Evolutionary conservation across 2,329 filamentous ascomycete species (phyloP), one percentile per base, ranked within the genome.

Genomic region (Lanzia echinophila): DNA sequence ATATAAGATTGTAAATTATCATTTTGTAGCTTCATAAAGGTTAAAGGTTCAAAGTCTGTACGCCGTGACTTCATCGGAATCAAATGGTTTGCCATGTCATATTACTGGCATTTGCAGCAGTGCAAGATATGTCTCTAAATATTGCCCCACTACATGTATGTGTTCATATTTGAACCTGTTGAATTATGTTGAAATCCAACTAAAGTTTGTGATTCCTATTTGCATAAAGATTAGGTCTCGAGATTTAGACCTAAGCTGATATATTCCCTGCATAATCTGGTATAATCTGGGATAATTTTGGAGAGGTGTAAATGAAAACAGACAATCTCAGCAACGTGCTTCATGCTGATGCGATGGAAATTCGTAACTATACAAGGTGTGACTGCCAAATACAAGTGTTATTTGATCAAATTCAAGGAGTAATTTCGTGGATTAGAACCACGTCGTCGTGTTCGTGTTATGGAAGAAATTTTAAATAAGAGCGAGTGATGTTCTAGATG

Each of bases 141-240:
- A n/a, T n/a, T n/a, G 50, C 44, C 36, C 50, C 50, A 52, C 50
- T 31, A 52, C 42, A 41, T 42, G 20, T 47, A 47, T 47, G 50
- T 52, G 50, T 43, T 38, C 19, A 28, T 42, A 41, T 47, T 34
- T 19, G 22, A 47, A 22, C 42, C 50, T 52, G 20, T 19, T 24
- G 22, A 39, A 17, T 47, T 22, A 24, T 44, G 15, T 32, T 34
- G 5, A 15, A 22, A 12, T 20, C 33, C 32, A 52, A 46, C 24
- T 6, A 22, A 36, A 31, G 15, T 3, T 3, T 32, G 15, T 36
- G n/a, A 17, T 20, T 43, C 15, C 32, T 19, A 19, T 10, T 41
- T 33, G 20, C n/a, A 47, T 7, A 42, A 28, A 12, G 11, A 20
- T 6, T 10, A 50, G 22, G 22, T 22, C 33, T 22, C 22, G 24